These are phyloP conservation scores for Geranomyces variabilis DNA, from an alignment of 192 early-diverging fungal genomes.

Conservation along the genomic window DNA sequence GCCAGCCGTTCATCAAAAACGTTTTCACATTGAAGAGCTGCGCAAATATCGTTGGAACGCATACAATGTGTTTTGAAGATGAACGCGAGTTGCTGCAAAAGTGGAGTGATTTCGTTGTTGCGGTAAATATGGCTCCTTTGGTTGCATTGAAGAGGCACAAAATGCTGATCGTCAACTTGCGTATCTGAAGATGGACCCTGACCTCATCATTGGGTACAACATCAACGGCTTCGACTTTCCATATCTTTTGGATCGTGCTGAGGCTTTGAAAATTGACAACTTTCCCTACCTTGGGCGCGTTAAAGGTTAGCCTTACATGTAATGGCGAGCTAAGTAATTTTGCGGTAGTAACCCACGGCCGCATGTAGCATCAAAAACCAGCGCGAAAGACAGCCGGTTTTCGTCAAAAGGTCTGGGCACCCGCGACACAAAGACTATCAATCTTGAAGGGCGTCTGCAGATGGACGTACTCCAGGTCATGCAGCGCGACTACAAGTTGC, in stretches of 20 bases:
- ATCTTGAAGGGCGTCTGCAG: conserved; percentile 87
- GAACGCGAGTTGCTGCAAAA: conserved; percentile 77
- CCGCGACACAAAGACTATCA: conserved; percentile 87
- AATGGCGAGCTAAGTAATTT: conserved; percentile 9
- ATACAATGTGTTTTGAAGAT: conserved; percentile 77
- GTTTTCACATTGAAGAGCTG: conserved; percentile 92
- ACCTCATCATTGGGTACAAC: conserved; percentile 96
- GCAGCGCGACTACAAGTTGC: conserved; percentile 93
- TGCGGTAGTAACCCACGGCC: conserved; percentile 3
- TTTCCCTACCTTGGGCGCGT: conserved; percentile 90
- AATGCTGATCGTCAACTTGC: too few species aligned
- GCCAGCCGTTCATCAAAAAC: conserved; percentile 88
- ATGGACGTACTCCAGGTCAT: conserved; percentile 92
- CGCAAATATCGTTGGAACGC: conserved; percentile 88
- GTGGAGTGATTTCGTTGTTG: conserved; percentile 88
- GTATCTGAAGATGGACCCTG: conserved; percentile 72
- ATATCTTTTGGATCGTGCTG: conserved; percentile 90
- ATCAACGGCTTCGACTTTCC: conserved; percentile 97
- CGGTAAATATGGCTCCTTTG: conserved; percentile 36
- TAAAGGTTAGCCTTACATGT: conserved; percentile 24
- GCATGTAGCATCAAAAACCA: conserved; percentile 45
- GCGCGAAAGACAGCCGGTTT: conserved; percentile 80
- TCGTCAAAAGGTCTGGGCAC: conserved; percentile 93
- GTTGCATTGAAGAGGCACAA: not conserved
- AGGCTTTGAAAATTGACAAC: conserved; percentile 66